Evolutionary conservation across 306 rosid species (phyloP), one percentile per base, ranked within the genome.

Genomic region (Begonia peltatifolia): DNA sequence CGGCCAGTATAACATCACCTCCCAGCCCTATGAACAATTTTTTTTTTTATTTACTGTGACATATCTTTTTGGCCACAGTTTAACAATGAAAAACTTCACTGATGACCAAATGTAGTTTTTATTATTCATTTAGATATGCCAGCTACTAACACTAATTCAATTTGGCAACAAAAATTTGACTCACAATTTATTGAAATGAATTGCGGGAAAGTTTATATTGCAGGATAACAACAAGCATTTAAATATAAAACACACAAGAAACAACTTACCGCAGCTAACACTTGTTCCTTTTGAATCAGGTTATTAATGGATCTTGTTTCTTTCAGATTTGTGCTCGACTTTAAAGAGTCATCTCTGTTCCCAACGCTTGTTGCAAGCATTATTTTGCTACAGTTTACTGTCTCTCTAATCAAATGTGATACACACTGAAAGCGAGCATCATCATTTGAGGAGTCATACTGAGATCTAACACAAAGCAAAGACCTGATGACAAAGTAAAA

Each of bases 361-460:
- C 76, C 59, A 50, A 85, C 72, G 68, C 87, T 86, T 46, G 85
- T 76, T 52, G 87, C 97, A 71, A 90, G 94, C 79, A 90, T 69
- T 63, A 85, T 72, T 71, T 90, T 90, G 58, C 97, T 88, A 58
- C 76, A 70, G 52, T 64, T 83, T 47, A 90, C 84, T 58, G 92
- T 80, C 69, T 83, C 97, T 13, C 92, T 83, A 57, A 90, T 78
- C 84, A 86, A 76, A 74, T 85, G 94, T 14, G 97, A 80, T 71
- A 90, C 66, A 53, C 85, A 85, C 69, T 90, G 97, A 75, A 90
- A 78, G 65, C 94, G 97, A 55, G 94, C 84, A 65, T 83, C 97
- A 38, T 78, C 87, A 67, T 90, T 78, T 71, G 86, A 69, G 79
- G 75, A 59, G 62, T 90, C 84, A 51, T 69, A 90, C 76, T 90